These are phyloP conservation scores for Ambrosia trifida DNA, from an alignment of 129 eudicot genomes.

Conservation along the genomic window DNA sequence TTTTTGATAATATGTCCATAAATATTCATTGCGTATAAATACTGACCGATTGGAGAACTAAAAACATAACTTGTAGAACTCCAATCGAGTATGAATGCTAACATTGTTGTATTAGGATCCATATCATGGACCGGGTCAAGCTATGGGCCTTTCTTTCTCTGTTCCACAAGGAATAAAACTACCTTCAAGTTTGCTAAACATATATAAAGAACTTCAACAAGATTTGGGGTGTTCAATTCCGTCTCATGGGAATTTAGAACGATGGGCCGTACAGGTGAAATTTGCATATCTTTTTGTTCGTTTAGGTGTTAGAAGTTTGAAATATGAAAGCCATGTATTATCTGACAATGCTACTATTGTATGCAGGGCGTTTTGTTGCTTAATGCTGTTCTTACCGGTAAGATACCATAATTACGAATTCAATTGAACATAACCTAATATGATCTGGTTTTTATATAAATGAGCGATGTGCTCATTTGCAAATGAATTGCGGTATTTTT, in stretches of 20 bases:
- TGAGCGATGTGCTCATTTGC: background rate
- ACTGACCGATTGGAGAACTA: too few relatives aligned
- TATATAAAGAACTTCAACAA: conserved; percentile 85
- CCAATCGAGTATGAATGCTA: background rate
- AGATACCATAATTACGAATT: conserved; percentile 10
- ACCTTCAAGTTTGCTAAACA: conserved; percentile 90
- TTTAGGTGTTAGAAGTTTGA: background rate
- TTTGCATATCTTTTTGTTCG: background rate
- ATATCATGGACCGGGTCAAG: conserved; percentile 98
- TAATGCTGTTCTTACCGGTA: conserved; percentile 94
- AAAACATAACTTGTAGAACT: background rate
- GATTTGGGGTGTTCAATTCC: conserved; percentile 87
- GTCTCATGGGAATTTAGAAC: conserved; percentile 82
- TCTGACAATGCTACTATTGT: conserved; percentile 19
- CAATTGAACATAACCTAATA: background rate
- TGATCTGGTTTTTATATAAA: background rate
- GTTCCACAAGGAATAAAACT: conserved; percentile 79
- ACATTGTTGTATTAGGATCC: conserved; percentile 61
- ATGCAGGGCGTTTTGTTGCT: conserved; percentile 86
- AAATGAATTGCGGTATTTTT: background rate
- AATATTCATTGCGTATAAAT: too few relatives aligned
- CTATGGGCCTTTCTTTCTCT: conserved; percentile 98
- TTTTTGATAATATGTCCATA: background rate
- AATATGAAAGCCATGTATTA: conserved; percentile 5
- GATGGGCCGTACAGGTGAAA: conserved; percentile 90